Conservation (phyloP, 768 basidiomycete species). For the Trametes coccinea region DNA sequence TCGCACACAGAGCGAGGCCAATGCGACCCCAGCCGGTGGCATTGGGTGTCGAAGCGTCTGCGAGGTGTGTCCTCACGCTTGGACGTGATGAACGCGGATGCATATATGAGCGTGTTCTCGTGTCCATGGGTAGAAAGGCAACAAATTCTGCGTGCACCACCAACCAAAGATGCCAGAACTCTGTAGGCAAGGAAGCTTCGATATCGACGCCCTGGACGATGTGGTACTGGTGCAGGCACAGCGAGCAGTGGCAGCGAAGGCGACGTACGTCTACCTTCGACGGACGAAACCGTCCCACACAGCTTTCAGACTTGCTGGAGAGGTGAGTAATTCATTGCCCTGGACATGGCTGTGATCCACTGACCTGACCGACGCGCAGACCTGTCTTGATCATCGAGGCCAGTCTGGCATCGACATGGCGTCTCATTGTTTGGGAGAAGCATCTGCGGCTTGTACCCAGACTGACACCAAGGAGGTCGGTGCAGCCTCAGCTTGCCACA, state of each 20-base stretch:
- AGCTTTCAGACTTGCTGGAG: no score
- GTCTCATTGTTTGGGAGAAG: no score
- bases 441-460: no score
- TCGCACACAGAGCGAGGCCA: neutral
- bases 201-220: neutral
- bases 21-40: neutral
- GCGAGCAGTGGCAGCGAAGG: neutral
- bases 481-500: no score
- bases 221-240: constrained; percentile 2
- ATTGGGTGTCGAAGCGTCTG: neutral
- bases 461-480: no score
- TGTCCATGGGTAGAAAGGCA: neutral
- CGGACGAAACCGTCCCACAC: neutral
- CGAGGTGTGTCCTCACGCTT: neutral
- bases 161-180: neutral
- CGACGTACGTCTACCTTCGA: constrained; percentile 2
- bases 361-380: no score
- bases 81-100: neutral
- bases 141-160: neutral
- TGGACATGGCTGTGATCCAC: no score
- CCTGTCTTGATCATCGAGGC: no score
- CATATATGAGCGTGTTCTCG: neutral
- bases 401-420: no score
- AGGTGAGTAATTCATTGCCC: no score
- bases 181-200: neutral